These are phyloP conservation scores for Hypoxylon sp. DNA, from an alignment of 2,329 filamentous ascomycete genomes.

Conservation along the genomic window DNA sequence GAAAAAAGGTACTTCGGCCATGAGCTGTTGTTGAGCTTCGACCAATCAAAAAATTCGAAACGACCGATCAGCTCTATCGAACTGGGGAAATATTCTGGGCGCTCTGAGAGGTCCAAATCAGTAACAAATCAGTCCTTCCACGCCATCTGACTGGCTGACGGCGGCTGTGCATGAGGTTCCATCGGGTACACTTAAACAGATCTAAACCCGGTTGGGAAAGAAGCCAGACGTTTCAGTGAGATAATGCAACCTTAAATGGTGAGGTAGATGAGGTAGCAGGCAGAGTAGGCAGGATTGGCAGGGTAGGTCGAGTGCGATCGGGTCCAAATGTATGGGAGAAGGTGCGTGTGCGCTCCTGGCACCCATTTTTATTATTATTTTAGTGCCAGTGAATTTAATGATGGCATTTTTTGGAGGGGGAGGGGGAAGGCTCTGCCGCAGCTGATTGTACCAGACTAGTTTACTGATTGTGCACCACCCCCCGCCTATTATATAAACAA, in stretches of 20 bases:
- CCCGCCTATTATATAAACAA: constrained; percentile 73
- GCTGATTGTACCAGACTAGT: constrained; percentile 50
- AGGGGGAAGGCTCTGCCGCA: constrained; percentile 35
- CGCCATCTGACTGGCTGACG: constrained; percentile 44
- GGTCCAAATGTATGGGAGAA: constrained; percentile 33
- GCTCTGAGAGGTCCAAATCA: constrained; percentile 47
- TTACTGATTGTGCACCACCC: constrained; percentile 71
- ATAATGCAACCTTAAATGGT: constrained; percentile 43
- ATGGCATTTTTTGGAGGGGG: constrained; percentile 34
- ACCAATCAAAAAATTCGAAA: constrained; percentile 61
- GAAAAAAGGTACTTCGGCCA: constrained; percentile 30
- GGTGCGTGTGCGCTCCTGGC: constrained; percentile 26
- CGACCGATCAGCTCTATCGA: constrained; percentile 35
- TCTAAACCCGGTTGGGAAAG: constrained; percentile 40
- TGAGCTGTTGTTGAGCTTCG: constrained; percentile 50
- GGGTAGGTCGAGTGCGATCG: constrained; percentile 29
- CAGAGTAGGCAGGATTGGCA: not conserved
- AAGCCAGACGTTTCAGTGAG: constrained; percentile 45
- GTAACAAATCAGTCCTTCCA: constrained; percentile 45
- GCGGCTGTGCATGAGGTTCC: constrained; percentile 26
- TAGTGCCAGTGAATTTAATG: constrained; percentile 36
- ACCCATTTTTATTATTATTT: constrained; percentile 34
- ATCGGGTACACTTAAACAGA: constrained; percentile 18
- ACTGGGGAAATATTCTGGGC: constrained; percentile 50
- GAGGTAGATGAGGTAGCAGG: constrained; percentile 14